A percentile compares a stretch with the other conserved stretches of the same genome.
phyloP scores from a whole-genome alignment of 176 grass and related monocot genomes.

The Eleusine indica region DNA sequence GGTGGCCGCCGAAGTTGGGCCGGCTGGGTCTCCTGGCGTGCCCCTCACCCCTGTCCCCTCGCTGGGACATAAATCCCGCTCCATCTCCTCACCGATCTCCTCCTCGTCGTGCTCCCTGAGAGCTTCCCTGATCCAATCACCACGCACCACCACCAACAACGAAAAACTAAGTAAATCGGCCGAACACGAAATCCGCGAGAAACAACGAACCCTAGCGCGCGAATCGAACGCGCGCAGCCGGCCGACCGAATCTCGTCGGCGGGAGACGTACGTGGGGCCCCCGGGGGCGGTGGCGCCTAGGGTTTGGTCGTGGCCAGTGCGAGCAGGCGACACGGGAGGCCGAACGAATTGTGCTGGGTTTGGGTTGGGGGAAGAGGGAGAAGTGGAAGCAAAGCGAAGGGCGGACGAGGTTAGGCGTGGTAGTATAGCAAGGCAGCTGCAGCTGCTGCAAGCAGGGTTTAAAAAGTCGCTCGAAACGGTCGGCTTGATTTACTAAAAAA shows the following conservation, averaged over 20 bases:
- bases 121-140: conserved; percentile 48
- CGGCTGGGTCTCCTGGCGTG: conserved; percentile 79
- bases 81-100: conserved; percentile 49
- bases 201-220: conserved; percentile 12
- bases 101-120: conserved; percentile 32
- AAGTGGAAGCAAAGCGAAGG: conserved; percentile 47
- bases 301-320: conserved; percentile 62
- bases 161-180: not conserved
- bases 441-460: not conserved
- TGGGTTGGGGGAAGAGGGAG: conserved; percentile 27
- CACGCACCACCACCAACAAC: not conserved
- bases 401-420: not conserved
- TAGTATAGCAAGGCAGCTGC: not conserved
- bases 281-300: conserved; percentile 61
- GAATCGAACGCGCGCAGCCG: not conserved
- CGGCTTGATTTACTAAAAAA: no score
- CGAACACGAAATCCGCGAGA: not conserved
- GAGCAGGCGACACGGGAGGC: conserved; percentile 17
- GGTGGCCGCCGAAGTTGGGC: conserved; percentile 69
- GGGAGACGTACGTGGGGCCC: conserved; percentile 40
- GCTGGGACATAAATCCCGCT: conserved; percentile 84
- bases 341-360: conserved; percentile 46
- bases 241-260: not conserved
- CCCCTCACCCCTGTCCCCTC: conserved; percentile 74
- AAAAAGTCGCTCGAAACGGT: no score